Evolutionary conservation across 2,329 filamentous ascomycete genomes (phyloP).

Genomic region (Teratosphaeria zuluensis): DNA sequence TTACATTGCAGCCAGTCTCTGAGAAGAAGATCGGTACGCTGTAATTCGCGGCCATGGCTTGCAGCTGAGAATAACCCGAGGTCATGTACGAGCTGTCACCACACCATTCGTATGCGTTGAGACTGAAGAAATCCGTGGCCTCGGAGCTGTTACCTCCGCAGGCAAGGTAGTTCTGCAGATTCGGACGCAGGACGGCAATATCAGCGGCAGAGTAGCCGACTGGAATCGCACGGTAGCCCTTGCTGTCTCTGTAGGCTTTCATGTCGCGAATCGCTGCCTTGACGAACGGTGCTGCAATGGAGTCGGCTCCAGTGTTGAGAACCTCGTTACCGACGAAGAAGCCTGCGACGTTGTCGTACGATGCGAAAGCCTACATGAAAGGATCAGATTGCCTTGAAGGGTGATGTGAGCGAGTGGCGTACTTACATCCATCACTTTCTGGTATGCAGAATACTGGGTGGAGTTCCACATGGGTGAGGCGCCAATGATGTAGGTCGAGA

Average conservation of each 20-base stretch:
- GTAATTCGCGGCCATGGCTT: conserved; percentile 58
- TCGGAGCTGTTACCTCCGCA: conserved; percentile 63
- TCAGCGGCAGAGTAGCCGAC: conserved; percentile 83
- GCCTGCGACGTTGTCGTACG: conserved; percentile 70
- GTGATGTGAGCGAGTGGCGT: not conserved
- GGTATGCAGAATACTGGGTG: conserved; percentile 58
- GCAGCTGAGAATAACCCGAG: conserved; percentile 62
- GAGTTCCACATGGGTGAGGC: conserved; percentile 58
- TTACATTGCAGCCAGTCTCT: conserved; percentile 69
- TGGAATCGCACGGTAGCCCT: conserved; percentile 71
- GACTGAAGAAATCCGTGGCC: conserved; percentile 69
- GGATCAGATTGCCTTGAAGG: not conserved
- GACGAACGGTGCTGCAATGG: conserved; percentile 67
- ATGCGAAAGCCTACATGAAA: conserved; percentile 43
- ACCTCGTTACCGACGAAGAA: conserved; percentile 88
- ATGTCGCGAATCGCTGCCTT: conserved; percentile 73
- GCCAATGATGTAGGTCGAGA: conserved; percentile 51
- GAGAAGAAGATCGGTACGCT: conserved; percentile 82
- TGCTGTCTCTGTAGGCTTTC: conserved; percentile 67
- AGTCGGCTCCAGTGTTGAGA: conserved; percentile 48
- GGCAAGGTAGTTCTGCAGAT: conserved; percentile 64
- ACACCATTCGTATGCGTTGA: conserved; percentile 63
- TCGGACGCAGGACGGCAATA: conserved; percentile 59
- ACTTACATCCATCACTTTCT: conserved; percentile 60
- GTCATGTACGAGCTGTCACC: conserved; percentile 42